A percentile compares a stretch with the other conserved stretches of the same genome.
phyloP scores from a whole-genome alignment of 805 yeast genomes.

The Kodamaea kaohsiungensis region DNA sequence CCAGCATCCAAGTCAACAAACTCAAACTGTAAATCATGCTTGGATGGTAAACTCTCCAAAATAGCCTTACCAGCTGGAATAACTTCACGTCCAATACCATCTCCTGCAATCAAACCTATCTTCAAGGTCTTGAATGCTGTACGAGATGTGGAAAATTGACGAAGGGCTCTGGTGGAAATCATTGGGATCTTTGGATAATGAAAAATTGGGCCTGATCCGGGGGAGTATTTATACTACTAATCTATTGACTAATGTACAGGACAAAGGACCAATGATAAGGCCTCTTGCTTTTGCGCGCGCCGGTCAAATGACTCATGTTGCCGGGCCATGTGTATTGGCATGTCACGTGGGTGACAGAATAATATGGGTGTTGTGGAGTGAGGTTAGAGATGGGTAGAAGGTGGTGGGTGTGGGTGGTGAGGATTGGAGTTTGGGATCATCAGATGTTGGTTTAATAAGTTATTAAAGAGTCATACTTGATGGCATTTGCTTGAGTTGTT shows the following conservation, averaged over 20 bases:
- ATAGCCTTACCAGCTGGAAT: constrained; percentile 94
- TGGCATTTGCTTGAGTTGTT: too few species aligned
- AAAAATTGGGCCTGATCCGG: background rate
- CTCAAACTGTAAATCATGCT: constrained; percentile 75
- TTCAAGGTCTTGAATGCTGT: constrained; percentile 35
- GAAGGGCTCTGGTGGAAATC: constrained; percentile 15
- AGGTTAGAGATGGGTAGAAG: background rate
- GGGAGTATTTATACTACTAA: background rate
- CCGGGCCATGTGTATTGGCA: background rate
- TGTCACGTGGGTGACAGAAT: background rate
- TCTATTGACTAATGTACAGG: background rate
- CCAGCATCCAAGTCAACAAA: constrained; percentile 92
- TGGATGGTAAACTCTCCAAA: constrained; percentile 77
- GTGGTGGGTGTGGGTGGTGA: too few species aligned
- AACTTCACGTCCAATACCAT: constrained; percentile 97
- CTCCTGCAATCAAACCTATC: constrained; percentile 89
- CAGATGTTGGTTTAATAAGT: too few species aligned
- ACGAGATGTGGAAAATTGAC: constrained; percentile 37
- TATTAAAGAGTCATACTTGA: too few species aligned
- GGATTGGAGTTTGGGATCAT: too few species aligned
- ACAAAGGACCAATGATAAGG: background rate
- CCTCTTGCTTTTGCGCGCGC: background rate
- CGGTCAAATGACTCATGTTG: background rate
- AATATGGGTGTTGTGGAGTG: background rate
- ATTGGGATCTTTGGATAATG: background rate